These are phyloP conservation scores for Mycena olivaceomarginata DNA, from an alignment of 768 basidiomycete species.

Conservation along the genomic window DNA sequence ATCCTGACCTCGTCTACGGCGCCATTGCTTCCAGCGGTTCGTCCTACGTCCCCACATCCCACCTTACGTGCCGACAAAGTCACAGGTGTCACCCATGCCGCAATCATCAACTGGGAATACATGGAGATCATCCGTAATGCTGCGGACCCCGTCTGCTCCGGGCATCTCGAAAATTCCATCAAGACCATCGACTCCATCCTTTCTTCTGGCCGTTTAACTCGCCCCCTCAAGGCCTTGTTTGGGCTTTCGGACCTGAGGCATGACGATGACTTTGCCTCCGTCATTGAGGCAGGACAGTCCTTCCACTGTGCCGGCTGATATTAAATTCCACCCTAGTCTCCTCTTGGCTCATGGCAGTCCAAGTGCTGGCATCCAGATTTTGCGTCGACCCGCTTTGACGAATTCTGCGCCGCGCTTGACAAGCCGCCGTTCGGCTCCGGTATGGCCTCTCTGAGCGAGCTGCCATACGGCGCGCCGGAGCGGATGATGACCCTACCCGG, in stretches of 20 bases:
- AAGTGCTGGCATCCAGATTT: conserved; percentile 92
- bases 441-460: conserved; percentile 53
- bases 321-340: conserved; percentile 59
- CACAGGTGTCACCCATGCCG: conserved; percentile 90
- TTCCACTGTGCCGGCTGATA: conserved; percentile 1
- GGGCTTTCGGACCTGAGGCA: conserved; percentile 81
- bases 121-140: conserved; percentile 87
- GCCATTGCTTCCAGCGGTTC: conserved; percentile 91
- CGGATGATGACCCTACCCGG: conserved; percentile 68
- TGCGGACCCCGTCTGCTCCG: conserved; percentile 78
- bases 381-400: conserved; percentile 76
- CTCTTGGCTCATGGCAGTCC: conserved; percentile 86
- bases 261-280: conserved; percentile 86
- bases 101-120: conserved; percentile 90
- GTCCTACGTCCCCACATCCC: conserved; percentile 43
- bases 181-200: conserved; percentile 79
- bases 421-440: conserved; percentile 60
- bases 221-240: conserved; percentile 82
- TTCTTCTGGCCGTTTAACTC: conserved; percentile 64
- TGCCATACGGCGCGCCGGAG: conserved; percentile 69
- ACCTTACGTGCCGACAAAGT: background rate
- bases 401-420: conserved; percentile 78
- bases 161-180: conserved; percentile 75
- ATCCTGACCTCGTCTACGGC: conserved; percentile 92
- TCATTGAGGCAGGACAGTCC: conserved; percentile 73